A percentile compares a stretch with the other conserved stretches of the same genome.
Evolutionary conservation across 768 basidiomycete genomes (phyloP).

Genomic region (Mycena vulgaris): DNA sequence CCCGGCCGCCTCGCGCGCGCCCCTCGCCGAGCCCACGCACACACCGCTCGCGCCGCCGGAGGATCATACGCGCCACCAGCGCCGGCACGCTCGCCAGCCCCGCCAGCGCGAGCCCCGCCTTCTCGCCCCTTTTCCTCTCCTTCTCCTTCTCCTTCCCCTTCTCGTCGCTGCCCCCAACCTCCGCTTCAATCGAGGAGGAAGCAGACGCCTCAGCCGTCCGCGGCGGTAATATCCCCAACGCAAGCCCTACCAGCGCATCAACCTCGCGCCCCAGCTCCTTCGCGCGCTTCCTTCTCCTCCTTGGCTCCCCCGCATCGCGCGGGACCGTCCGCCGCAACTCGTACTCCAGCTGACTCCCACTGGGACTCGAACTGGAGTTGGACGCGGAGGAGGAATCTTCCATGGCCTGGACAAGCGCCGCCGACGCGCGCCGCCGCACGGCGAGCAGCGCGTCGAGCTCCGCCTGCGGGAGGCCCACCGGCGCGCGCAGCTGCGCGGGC

Average conservation of each 20-base stretch:
- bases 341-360: conserved; percentile 32
- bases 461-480: neutral
- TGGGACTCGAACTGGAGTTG: too few species aligned
- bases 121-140: conserved; percentile 9
- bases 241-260: conserved; percentile 36
- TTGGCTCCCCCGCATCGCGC: conserved; percentile 32
- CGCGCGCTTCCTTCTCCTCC: conserved; percentile 35
- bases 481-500: conserved; percentile 4
- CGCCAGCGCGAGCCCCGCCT: conserved; percentile 28
- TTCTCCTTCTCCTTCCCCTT: neutral
- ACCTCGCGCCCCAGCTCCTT: conserved; percentile 35
- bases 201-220: neutral
- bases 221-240: conserved; percentile 22
- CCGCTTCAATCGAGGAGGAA: neutral
- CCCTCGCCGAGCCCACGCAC: conserved; percentile 32
- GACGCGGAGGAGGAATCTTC: too few species aligned
- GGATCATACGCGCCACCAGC: conserved; percentile 37
- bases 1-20: neutral
- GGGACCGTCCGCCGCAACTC: conserved; percentile 32
- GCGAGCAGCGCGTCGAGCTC: conserved; percentile 29
- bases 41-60: conserved; percentile 33
- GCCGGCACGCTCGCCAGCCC: conserved; percentile 32
- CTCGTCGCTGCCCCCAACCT: neutral
- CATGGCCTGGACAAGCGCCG: too few species aligned
- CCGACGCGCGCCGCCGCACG: conserved; percentile 24